phyloP scores from a whole-genome alignment of 208 protist species.

The Vickermania ingenoplastis region DNA sequence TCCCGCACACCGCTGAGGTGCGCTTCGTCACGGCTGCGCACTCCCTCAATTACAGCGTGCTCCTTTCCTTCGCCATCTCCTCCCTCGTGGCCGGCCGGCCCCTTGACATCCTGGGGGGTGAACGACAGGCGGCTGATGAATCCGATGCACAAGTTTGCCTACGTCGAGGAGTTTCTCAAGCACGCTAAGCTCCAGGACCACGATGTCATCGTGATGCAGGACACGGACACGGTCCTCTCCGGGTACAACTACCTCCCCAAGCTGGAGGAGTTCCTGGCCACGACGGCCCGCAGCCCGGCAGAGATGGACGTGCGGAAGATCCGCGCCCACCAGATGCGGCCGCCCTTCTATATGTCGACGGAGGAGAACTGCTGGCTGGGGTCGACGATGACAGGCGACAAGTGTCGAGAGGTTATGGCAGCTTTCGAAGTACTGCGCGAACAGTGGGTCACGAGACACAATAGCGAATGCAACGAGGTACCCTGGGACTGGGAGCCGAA shows the following conservation, averaged over 20 bases:
- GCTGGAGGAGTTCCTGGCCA: background rate
- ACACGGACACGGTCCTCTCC: background rate
- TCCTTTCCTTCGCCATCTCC: background rate
- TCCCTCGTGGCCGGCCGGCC: background rate
- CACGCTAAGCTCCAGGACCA: background rate
- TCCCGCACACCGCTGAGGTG: background rate
- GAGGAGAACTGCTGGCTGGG: background rate
- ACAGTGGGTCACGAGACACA: background rate
- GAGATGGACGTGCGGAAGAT: background rate
- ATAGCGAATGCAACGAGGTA: background rate
- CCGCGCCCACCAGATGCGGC: background rate
- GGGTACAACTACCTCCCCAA: background rate
- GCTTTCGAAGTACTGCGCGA: background rate
- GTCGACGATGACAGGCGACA: background rate
- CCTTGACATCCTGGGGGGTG: background rate
- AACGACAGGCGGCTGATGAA: background rate
- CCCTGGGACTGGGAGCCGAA: background rate
- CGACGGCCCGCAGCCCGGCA: background rate
- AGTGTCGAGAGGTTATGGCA: background rate
- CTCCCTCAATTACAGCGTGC: background rate
- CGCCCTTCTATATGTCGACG: background rate
- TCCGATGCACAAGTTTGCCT: background rate
- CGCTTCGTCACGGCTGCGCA: background rate
- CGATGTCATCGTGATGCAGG: background rate
- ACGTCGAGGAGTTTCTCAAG: background rate